Evolutionary conservation across 1,139 yeast genomes (phyloP), one percentile per base, ranked within the genome.

Genomic region (Saccharomyces hybrid): DNA sequence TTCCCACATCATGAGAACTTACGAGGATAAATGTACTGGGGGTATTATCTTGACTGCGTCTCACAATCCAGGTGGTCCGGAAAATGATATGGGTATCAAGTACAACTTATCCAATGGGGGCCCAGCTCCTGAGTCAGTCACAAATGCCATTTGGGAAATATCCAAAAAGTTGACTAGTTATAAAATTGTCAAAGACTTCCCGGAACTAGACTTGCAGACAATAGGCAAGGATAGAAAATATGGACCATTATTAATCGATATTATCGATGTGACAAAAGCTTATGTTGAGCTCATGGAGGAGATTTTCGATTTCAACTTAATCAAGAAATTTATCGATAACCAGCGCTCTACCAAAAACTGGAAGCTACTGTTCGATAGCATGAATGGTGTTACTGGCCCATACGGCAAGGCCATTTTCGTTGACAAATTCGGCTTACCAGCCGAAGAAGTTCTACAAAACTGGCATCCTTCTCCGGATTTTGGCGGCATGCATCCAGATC

Each of bases 401-500:
- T 93, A 93, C 69, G 99, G 96, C 54, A 76, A 80, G 65, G 85
- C 87, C 52, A 82, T 93, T 52, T 91, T 93, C 65, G 76, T 89
- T 46, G 84, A 89, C 48, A 95, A 89, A 72, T 80, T 93, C 60
- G 96, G 95, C 0, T 76, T 95, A 61, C 82, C 90, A 1, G 75
- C 73, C 55, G 71, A 80, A 4, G 67, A 64, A 42, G 79, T 87
- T 1, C 77, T 93, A 56, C 98, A 93, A 73, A 89, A 93, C 73
- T 84, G 74, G 65, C 71, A 66, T 41, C 96, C 98, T 38, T 72
- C 78, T 66, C 88, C 91, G 11, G 99, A 93, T 72, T 93, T 93
- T 67, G 99, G 99, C 57, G 99, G 99, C 1, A 78, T 90, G 64
- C 99, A 93, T 71, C 99, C 99, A 16, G 99, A 93, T 73, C 99